Conservation (phyloP, 1,284 basidiomycete genomes). For the Farysia itapuensis region DNA sequence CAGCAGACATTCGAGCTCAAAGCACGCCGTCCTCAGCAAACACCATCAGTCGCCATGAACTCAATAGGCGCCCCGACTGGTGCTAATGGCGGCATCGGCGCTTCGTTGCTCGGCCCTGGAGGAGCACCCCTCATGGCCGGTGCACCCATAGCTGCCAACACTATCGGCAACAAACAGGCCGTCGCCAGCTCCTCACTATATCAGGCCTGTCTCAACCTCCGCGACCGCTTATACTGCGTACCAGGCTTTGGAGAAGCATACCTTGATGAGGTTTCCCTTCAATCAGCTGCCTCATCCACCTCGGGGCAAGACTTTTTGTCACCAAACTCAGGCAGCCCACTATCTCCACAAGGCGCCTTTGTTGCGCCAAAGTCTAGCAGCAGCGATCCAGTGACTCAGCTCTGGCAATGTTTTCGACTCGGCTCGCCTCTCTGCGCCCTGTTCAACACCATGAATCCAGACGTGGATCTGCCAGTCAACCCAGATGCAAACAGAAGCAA, state of each 20-base stretch:
- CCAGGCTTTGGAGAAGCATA: conserved; percentile 58
- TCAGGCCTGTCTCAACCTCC: conserved; percentile 60
- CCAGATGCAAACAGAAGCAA: conserved; percentile 65
- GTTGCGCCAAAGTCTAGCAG: conserved; percentile 5
- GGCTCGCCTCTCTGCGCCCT: conserved; percentile 92
- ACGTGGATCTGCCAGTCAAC: conserved; percentile 64
- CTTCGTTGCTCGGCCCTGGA: conserved; percentile 40
- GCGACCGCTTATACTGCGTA: conserved; percentile 60
- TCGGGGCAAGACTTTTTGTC: conserved; percentile 10
- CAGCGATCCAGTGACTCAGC: conserved; percentile 72
- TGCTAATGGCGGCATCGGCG: conserved; percentile 47
- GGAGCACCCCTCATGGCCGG: conserved; percentile 41
- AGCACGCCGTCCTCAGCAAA: conserved; percentile 3
- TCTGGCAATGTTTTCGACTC: conserved; percentile 89
- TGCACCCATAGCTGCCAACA: conserved; percentile 51
- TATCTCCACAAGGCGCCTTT: conserved; percentile 7
- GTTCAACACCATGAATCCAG: conserved; percentile 81
- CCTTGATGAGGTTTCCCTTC: conserved; percentile 26
- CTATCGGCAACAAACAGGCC: conserved; percentile 51
- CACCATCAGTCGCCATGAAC: too few relatives aligned
- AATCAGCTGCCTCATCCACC: conserved; percentile 13
- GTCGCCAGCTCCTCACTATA: conserved; percentile 59
- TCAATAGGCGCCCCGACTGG: too few relatives aligned
- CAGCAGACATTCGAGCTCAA: too few relatives aligned
- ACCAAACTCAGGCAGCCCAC: conserved; percentile 11